Conservation (phyloP, 306 rosid genomes). For the Malus fusca region DNA sequence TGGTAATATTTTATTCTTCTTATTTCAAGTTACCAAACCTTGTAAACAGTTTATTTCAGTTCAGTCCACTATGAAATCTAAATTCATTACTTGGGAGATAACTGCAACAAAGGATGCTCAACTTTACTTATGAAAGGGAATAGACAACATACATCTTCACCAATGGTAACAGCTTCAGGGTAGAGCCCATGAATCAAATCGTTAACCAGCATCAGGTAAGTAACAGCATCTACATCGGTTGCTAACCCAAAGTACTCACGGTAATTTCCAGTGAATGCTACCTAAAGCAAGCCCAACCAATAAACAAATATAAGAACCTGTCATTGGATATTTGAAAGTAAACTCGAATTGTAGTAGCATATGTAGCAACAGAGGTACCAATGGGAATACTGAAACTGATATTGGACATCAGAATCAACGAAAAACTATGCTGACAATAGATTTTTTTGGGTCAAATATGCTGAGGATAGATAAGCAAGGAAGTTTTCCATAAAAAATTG, state of each 20-base stretch:
- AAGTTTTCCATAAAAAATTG: neutral
- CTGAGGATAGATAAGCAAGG: neutral
- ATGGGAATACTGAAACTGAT: neutral
- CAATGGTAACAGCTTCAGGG: conserved; percentile 81
- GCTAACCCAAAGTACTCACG: conserved; percentile 74
- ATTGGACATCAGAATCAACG: neutral
- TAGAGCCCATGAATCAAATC: conserved; percentile 93
- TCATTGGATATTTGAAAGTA: neutral
- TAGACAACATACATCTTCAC: conserved; percentile 85
- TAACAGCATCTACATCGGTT: conserved; percentile 92
- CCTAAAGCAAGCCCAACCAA: conserved; percentile 32
- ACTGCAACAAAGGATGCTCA: neutral
- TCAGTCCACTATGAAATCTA: neutral
- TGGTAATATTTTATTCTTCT: neutral
- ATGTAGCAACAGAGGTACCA: neutral
- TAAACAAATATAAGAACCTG: neutral
- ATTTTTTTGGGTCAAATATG: neutral
- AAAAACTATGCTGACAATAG: neutral
- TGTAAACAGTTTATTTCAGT: neutral
- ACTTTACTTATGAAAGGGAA: conserved; percentile 14
- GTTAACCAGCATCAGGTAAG: conserved; percentile 91
- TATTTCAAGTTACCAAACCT: neutral
- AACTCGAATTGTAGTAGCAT: neutral
- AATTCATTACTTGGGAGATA: neutral
- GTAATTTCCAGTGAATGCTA: conserved; percentile 88